phyloP scores from a whole-genome alignment of 2,329 filamentous ascomycete genomes.

The Alternaria longipes region DNA sequence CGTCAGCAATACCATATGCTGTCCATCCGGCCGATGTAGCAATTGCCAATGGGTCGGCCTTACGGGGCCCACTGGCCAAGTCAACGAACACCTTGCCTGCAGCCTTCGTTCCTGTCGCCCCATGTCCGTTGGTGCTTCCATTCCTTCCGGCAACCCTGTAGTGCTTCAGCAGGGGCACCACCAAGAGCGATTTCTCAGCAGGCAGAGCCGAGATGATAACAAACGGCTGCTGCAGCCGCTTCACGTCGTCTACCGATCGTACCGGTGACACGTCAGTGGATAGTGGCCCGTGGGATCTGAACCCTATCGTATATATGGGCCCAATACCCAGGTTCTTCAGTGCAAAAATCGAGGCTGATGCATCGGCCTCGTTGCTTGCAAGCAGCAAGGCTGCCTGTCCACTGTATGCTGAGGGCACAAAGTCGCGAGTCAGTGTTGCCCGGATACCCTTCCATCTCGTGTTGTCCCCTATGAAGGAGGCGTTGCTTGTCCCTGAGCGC shows the following conservation, averaged over 20 bases:
- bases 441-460: constrained; percentile 87
- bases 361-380: constrained; percentile 76
- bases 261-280: constrained; percentile 71
- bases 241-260: constrained; percentile 78
- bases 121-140: constrained; percentile 38
- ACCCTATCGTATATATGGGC: constrained; percentile 85
- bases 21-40: constrained; percentile 80
- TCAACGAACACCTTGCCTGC: constrained; percentile 79
- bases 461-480: constrained; percentile 76
- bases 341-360: constrained; percentile 80
- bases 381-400: constrained; percentile 79
- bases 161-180: constrained; percentile 78
- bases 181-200: constrained; percentile 79
- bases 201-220: constrained; percentile 82
- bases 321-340: constrained; percentile 78
- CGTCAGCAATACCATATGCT: constrained; percentile 80
- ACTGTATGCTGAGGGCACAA: constrained; percentile 82
- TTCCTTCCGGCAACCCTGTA: constrained; percentile 64
- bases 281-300: constrained; percentile 69
- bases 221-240: constrained; percentile 80
- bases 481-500: constrained; percentile 54
- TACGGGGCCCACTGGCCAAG: constrained; percentile 73
- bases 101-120: constrained; percentile 32
- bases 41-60: constrained; percentile 72
- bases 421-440: constrained; percentile 80